Evolutionary conservation across 106 monocot species (phyloP).

Genomic region (Gastrodia elata): DNA sequence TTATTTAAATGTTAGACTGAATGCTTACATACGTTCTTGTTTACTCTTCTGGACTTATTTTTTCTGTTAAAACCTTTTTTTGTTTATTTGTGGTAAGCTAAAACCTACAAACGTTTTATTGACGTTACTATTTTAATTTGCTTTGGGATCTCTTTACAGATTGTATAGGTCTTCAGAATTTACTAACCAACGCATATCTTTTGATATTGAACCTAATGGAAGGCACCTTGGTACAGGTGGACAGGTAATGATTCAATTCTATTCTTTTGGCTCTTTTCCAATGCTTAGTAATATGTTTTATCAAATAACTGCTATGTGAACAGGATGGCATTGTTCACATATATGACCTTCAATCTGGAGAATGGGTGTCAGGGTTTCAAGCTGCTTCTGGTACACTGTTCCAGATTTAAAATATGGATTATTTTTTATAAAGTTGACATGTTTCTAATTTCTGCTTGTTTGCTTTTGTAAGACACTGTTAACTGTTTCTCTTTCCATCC

Average conservation of each 20-base stretch:
- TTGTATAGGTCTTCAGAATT: conserved; percentile 85
- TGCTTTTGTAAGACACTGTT: conserved; percentile 56
- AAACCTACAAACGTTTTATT: not conserved
- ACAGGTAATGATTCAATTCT: conserved; percentile 30
- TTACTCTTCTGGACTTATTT: not conserved
- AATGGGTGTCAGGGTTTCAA: conserved; percentile 67
- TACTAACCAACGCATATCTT: conserved; percentile 92
- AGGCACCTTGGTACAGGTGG: conserved; percentile 93
- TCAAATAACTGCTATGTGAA: not conserved
- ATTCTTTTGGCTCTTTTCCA: not conserved
- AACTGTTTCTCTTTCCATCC: conserved; percentile 92
- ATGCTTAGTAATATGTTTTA: not conserved
- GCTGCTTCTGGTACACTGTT: conserved; percentile 66
- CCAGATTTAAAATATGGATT: not conserved
- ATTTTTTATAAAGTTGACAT: not conserved
- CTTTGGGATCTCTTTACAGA: conserved; percentile 21
- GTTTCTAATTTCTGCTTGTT: conserved; percentile 3
- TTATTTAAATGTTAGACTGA: too few relatives aligned
- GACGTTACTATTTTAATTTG: not conserved
- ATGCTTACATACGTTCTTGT: not conserved
- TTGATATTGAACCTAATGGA: conserved; percentile 93
- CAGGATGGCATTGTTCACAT: conserved; percentile 92
- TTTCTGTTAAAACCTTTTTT: not conserved
- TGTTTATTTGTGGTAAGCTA: not conserved
- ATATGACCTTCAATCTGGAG: conserved; percentile 88